These are phyloP conservation scores for Fusarium nygamai DNA, from an alignment of 2,329 filamentous ascomycete species.

Conservation along the genomic window DNA sequence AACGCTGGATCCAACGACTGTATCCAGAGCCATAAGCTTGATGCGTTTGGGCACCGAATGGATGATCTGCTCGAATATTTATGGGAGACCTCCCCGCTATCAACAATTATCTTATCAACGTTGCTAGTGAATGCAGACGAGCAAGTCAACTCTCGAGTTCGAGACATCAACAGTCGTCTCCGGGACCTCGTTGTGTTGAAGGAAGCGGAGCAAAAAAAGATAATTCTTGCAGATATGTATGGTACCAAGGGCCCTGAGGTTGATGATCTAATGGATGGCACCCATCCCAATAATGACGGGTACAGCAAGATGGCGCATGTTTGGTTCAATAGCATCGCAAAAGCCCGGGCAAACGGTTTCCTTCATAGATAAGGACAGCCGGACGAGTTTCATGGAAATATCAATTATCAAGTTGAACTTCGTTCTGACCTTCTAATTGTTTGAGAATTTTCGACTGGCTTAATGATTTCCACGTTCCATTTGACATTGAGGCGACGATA, in stretches of 20 bases:
- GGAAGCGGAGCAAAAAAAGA: not conserved
- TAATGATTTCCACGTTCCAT: not conserved
- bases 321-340: not conserved
- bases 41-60: not conserved
- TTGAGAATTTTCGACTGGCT: not conserved
- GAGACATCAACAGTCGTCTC: not conserved
- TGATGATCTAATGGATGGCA: not conserved
- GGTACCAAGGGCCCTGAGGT: fast-evolving
- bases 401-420: too few species aligned
- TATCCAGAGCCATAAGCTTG: not conserved
- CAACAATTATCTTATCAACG: not conserved
- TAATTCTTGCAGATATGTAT: not conserved
- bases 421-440: not conserved
- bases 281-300: not conserved
- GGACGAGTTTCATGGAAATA: fast-evolving
- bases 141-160: not conserved
- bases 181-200: not conserved
- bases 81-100: not conserved
- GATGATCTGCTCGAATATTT: not conserved
- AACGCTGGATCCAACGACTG: not conserved
- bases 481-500: too few species aligned
- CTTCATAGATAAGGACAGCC: fast-evolving
- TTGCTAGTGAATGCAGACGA: not conserved
- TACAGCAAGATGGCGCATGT: not conserved
- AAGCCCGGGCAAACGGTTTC: not conserved